Conservation (phyloP, 1,139 yeast species). For the Candida tropicalis region DNA sequence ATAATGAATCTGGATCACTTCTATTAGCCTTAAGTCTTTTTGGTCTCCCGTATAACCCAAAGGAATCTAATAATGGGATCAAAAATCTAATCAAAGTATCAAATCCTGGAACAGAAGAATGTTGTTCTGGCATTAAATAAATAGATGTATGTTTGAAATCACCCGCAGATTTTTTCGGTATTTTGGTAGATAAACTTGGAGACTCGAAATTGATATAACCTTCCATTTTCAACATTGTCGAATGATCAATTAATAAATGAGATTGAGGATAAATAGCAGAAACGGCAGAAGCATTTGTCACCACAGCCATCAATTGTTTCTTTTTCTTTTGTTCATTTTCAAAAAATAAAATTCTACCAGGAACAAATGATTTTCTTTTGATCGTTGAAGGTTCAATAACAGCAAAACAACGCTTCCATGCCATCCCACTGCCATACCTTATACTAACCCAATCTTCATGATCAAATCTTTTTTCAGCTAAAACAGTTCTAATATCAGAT, state of each 20-base stretch:
- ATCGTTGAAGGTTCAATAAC: conserved; percentile 74
- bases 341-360: conserved; percentile 64
- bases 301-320: conserved; percentile 79
- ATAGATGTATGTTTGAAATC: conserved; percentile 77
- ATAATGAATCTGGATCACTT: conserved; percentile 71
- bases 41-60: conserved; percentile 90
- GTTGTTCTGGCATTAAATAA: conserved; percentile 93
- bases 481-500: conserved; percentile 81
- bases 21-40: conserved; percentile 86
- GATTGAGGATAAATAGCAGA: conserved; percentile 93
- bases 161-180: conserved; percentile 46
- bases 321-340: conserved; percentile 72
- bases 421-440: conserved; percentile 95
- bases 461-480: conserved; percentile 81
- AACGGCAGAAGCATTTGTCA: conserved; percentile 70
- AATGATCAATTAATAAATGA: conserved; percentile 75
- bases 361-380: conserved; percentile 48
- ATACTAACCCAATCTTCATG: conserved; percentile 96
- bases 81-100: conserved; percentile 89
- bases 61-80: conserved; percentile 83
- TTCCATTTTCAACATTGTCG: conserved; percentile 86
- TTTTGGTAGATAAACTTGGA: conserved; percentile 37
- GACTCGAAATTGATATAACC: conserved; percentile 71
- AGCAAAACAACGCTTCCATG: conserved; percentile 94
- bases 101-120: conserved; percentile 90